phyloP scores from a whole-genome alignment of 2,329 filamentous ascomycete genomes.

The Berkeleyomyces basicola region DNA sequence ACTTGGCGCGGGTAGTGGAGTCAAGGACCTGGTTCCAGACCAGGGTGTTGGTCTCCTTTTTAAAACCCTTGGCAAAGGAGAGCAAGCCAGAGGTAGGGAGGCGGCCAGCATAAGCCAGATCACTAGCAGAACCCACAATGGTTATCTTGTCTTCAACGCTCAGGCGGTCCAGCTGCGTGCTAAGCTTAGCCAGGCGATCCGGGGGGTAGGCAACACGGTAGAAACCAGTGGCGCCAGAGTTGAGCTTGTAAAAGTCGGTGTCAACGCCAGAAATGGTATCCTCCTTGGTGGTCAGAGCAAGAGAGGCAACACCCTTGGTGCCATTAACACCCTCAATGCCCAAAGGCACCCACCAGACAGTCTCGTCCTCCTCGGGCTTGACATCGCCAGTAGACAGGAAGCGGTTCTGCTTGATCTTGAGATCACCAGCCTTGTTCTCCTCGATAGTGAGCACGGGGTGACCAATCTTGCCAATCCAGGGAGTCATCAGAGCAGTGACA shows the following conservation, averaged over 20 bases:
- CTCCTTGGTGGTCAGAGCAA: conserved; percentile 59
- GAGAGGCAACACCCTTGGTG: conserved; percentile 41
- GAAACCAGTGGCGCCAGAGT: conserved; percentile 72
- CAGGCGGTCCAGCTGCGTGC: conserved; percentile 57
- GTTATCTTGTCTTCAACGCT: conserved; percentile 83
- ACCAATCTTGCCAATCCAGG: conserved; percentile 91
- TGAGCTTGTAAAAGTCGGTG: conserved; percentile 81
- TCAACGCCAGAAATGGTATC: conserved; percentile 61
- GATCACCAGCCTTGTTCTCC: conserved; percentile 68
- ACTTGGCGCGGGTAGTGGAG: conserved; percentile 59
- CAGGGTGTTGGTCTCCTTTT: conserved; percentile 64
- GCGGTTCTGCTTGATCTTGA: conserved; percentile 68
- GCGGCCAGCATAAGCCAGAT: conserved; percentile 75
- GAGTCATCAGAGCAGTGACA: conserved; percentile 73
- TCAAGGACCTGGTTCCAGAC: conserved; percentile 79
- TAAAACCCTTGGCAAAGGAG: conserved; percentile 71
- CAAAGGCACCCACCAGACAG: conserved; percentile 90
- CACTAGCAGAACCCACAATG: conserved; percentile 74
- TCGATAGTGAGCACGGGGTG: conserved; percentile 79
- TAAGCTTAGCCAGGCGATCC: conserved; percentile 64
- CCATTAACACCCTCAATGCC: conserved; percentile 62
- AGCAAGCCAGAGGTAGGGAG: conserved; percentile 68
- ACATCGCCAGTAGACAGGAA: conserved; percentile 88
- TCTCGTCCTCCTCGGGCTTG: conserved; percentile 77
- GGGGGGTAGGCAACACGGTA: conserved; percentile 89